Base-by-base conservation (phyloP, 768 basidiomycete genomes). In the Psilocybe cubensis region DNA sequence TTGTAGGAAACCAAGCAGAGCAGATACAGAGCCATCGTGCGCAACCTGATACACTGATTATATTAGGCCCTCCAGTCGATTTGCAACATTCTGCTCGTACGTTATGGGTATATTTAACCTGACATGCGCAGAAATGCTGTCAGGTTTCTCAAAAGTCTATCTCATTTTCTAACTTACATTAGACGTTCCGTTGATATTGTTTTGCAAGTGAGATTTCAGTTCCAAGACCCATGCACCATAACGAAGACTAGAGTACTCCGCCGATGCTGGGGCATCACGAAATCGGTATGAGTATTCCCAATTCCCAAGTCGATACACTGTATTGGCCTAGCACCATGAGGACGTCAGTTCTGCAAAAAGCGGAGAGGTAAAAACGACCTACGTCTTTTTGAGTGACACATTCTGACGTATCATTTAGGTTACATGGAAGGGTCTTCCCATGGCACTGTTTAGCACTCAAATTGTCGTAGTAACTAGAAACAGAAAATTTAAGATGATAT, bases 281-380 rank as follows among this genome's bases (percentile, higher is more conserved):
- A 65, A 82, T 24, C 76, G 70, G 75, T 75, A 87, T 56, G 74
- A 81, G 57, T 86, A 85, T 66, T 86, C 84, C 82, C 83, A 86
- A 56, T 83, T 82, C 0, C 83, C 84, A 4, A 84, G 73, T 18
- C 81, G 76, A 61, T 79, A 86, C 2, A 85, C 83, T 0, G 74
- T 76, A 54, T 80, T 63, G 10, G 84, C 83, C 77, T 79, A 29
- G n/a, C n/a, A n/a, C n/a, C n/a, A n/a, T n/a, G n/a, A 9, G 24
- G 18, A 17, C 27, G 20, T 6, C 55, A 31, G n/a, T n/a, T n/a
- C n/a, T n/a, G n/a, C n/a, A n/a, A n/a, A n/a, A n/a, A n/a, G n/a
- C n/a, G n/a, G n/a, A n/a, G n/a, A 43, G 24, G 24, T n/a, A n/a
- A 21, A 35, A 21, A 29, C 33, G 27, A 50, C 62, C 27, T 29